Conservation (phyloP, 352 stramenopile genomes). For the Phytophthora chlamydospora region DNA sequence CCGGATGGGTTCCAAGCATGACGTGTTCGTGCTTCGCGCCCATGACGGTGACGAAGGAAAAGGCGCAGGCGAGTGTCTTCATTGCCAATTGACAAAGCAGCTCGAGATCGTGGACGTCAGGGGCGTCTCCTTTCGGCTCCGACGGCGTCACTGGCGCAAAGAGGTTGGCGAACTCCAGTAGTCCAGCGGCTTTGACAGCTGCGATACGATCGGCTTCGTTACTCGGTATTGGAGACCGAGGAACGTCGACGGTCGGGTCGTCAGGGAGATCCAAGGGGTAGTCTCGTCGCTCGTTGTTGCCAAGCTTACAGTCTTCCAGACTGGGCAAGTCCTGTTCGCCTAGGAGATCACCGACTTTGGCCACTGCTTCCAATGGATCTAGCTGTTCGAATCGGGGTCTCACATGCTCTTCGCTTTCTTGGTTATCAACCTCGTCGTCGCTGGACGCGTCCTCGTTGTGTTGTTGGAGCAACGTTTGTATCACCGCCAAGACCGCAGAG, state of each 20-base stretch:
- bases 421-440: not conserved
- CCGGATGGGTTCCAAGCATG: slow-evolving; percentile 38
- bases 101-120: slow-evolving; percentile 46
- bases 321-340: slow-evolving; percentile 3
- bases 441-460: not conserved
- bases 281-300: slow-evolving; percentile 3
- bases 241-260: slow-evolving; percentile 5
- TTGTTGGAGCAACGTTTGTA: slow-evolving; percentile 12
- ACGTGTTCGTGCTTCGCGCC: slow-evolving; percentile 44
- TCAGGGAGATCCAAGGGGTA: slow-evolving; percentile 13
- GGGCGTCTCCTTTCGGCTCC: slow-evolving; percentile 25
- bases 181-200: not conserved
- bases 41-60: slow-evolving; percentile 60
- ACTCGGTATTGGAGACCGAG: slow-evolving; percentile 17
- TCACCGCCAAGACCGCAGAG: slow-evolving; percentile 9
- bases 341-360: no score
- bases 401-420: not conserved
- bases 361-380: no score
- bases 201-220: slow-evolving; percentile 23
- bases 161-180: slow-evolving; percentile 10
- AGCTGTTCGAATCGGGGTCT: no score
- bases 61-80: slow-evolving; percentile 51
- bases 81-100: slow-evolving; percentile 56
- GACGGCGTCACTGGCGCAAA: slow-evolving; percentile 18
- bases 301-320: slow-evolving; percentile 6